A percentile compares a stretch with the other conserved stretches of the same genome.
These are phyloP conservation scores for Xylaria hypoxylon DNA, from an alignment of 2,329 filamentous ascomycete species.

Conservation along the genomic window DNA sequence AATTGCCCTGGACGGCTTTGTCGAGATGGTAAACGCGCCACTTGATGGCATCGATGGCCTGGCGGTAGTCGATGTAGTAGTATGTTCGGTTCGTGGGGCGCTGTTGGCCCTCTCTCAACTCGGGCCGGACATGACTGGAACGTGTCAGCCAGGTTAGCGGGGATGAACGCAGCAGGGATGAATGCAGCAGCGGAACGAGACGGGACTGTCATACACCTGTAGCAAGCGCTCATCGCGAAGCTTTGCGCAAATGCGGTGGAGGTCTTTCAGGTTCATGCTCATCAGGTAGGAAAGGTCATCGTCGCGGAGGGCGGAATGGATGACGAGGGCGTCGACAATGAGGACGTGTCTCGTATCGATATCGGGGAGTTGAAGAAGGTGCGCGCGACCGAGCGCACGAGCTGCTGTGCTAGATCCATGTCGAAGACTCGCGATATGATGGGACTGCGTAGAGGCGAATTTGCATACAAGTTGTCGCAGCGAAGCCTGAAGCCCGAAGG, in stretches of 20 bases:
- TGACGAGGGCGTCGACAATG: conserved; percentile 80
- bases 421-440: not conserved
- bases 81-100: conserved; percentile 89
- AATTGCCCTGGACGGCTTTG: conserved; percentile 86
- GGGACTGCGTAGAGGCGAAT: not conserved
- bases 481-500: not conserved
- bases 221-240: conserved; percentile 89
- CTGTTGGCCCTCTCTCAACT: conserved; percentile 82
- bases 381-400: conserved; percentile 85
- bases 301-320: conserved; percentile 82
- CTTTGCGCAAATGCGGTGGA: conserved; percentile 88
- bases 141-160: conserved; percentile 29
- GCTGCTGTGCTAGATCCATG: conserved; percentile 67
- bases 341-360: conserved; percentile 77
- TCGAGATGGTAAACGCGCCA: conserved; percentile 91
- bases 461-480: not conserved
- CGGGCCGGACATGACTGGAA: conserved; percentile 75
- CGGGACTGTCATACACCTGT: conserved; percentile 69
- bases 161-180: not conserved
- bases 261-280: conserved; percentile 89
- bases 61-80: conserved; percentile 96
- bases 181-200: conserved; percentile 10
- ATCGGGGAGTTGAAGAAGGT: conserved; percentile 77
- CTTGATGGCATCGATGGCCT: conserved; percentile 95
- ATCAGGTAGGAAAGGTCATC: conserved; percentile 89